Evolutionary conservation across 495 filamentous ascomycete genomes (phyloP).

Genomic region (Neurospora sp.): DNA sequence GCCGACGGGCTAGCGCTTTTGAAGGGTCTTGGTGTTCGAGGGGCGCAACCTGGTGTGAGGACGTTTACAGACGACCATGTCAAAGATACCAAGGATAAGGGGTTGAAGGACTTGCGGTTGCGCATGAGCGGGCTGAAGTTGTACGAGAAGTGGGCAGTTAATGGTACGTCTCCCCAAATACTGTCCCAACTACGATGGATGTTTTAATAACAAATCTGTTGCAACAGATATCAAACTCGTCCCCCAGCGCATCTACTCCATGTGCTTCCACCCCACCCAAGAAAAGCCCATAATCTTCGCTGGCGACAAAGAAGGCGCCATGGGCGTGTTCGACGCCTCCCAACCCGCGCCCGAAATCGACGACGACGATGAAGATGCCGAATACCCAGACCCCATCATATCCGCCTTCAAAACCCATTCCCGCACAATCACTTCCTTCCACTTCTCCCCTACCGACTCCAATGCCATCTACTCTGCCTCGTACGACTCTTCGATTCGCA

Average conservation of each 20-base stretch:
- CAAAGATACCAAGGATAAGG: constrained; percentile 67
- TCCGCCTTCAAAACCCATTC: constrained; percentile 83
- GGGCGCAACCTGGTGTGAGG: constrained; percentile 65
- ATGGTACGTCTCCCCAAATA: constrained; percentile 38
- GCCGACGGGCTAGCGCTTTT: constrained; percentile 30
- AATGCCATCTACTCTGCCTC: constrained; percentile 73
- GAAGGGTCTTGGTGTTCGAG: constrained; percentile 41
- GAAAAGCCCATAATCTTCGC: constrained; percentile 89
- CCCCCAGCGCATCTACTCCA: constrained; percentile 76
- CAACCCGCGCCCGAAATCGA: constrained; percentile 46
- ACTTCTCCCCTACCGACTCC: constrained; percentile 59
- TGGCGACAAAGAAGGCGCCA: constrained; percentile 86
- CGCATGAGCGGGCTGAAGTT: constrained; percentile 71
- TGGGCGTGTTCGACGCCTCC: constrained; percentile 88
- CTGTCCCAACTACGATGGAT: not conserved
- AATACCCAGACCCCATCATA: constrained; percentile 53
- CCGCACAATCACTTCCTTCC: constrained; percentile 76
- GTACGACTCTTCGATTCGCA: constrained; percentile 91
- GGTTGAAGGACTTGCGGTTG: constrained; percentile 63
- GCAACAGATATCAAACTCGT: constrained; percentile 78
- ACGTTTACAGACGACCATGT: constrained; percentile 77
- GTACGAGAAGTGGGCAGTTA: constrained; percentile 74
- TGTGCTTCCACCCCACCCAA: constrained; percentile 79
- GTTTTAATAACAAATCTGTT: constrained; percentile 6
- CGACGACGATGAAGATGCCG: constrained; percentile 48